Conservation (phyloP, 106 monocot genomes). For the Posidonia australis region DNA sequence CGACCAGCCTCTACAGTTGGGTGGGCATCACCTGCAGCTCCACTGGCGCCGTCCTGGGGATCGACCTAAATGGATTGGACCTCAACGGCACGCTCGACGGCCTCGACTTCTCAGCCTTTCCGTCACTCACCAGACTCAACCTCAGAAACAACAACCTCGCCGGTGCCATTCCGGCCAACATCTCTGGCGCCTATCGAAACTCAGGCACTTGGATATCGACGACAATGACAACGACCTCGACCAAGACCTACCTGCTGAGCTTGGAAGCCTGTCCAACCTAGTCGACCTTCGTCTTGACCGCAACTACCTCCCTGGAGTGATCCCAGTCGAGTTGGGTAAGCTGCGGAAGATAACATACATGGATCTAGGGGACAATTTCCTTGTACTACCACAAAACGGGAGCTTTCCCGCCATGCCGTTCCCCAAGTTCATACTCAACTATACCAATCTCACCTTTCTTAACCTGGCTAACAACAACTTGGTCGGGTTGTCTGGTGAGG, state of each 20-base stretch:
- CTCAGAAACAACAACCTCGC: constrained; percentile 3
- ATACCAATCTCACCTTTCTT: constrained; percentile 39
- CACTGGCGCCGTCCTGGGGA: neutral
- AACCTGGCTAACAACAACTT: constrained; percentile 32
- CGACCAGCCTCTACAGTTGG: neutral
- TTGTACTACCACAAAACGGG: neutral
- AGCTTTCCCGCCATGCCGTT: constrained; percentile 25
- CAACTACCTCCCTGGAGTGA: constrained; percentile 28
- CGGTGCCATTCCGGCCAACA: constrained; percentile 1
- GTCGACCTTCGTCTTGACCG: constrained; percentile 17
- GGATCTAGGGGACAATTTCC: neutral
- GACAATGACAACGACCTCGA: constrained; percentile 27
- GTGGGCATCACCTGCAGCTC: neutral
- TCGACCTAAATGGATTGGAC: neutral
- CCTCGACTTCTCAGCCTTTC: constrained; percentile 8
- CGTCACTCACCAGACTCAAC: neutral
- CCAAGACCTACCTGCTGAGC: constrained; percentile 33
- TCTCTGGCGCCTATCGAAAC: constrained; percentile 5
- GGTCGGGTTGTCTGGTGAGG: constrained; percentile 26
- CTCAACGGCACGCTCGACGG: neutral
- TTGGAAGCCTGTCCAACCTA: constrained; percentile 28
- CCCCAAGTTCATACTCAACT: constrained; percentile 48
- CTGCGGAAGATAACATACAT: constrained; percentile 16
- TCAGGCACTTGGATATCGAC: constrained; percentile 27
- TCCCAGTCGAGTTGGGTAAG: constrained; percentile 35